Conservation (phyloP, 805 yeast species). For the Candida taoyuanica region DNA sequence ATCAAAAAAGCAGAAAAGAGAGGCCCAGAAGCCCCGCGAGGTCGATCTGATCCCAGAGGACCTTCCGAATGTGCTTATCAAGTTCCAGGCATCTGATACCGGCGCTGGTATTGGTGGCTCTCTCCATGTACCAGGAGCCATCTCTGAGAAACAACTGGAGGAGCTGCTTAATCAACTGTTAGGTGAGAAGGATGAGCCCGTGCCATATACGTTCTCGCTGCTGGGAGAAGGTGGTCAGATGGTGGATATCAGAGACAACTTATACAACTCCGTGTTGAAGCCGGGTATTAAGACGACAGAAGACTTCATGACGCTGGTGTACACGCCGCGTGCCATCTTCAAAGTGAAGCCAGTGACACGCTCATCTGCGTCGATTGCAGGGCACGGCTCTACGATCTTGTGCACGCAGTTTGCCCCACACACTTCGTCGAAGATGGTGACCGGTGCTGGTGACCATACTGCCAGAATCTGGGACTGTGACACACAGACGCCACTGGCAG, state of each 20-base stretch:
- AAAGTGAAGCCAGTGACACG: constrained; percentile 89
- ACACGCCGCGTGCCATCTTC: constrained; percentile 93
- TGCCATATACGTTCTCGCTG: constrained; percentile 83
- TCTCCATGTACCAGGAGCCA: constrained; percentile 85
- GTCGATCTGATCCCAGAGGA: constrained; percentile 70
- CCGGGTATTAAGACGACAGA: constrained; percentile 89
- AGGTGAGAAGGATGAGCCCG: constrained; percentile 61
- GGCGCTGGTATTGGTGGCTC: constrained; percentile 84
- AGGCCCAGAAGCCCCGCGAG: constrained; percentile 77
- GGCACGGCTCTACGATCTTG: constrained; percentile 91
- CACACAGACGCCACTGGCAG: constrained; percentile 84
- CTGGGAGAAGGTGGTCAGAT: constrained; percentile 44
- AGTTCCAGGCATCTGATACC: constrained; percentile 89
- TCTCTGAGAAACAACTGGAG: constrained; percentile 82
- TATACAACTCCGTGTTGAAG: constrained; percentile 75
- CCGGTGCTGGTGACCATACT: constrained; percentile 95
- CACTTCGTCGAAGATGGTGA: constrained; percentile 77
- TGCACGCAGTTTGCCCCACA: constrained; percentile 93
- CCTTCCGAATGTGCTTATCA: constrained; percentile 80
- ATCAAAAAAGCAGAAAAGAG: constrained; percentile 79
- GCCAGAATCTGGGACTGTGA: constrained; percentile 97
- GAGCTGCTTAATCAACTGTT: constrained; percentile 77
- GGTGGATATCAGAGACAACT: constrained; percentile 71
- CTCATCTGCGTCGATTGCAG: constrained; percentile 87
- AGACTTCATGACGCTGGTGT: constrained; percentile 85